Conservation (phyloP, 2,329 filamentous ascomycete species). For the Diaporthe velutina region DNA sequence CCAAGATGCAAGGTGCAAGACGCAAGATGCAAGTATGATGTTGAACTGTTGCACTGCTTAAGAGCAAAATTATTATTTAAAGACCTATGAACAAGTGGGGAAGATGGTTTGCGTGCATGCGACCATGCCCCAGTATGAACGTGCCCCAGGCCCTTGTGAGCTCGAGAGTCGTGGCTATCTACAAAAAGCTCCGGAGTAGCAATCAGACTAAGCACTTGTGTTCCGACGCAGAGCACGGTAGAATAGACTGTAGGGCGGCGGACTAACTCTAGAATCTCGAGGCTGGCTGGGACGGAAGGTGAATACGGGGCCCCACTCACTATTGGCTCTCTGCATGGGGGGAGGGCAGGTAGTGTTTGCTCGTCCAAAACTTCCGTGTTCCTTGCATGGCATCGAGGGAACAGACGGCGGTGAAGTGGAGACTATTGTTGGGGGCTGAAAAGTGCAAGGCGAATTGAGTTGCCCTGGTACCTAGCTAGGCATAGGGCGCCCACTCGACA, state of each 20-base stretch:
- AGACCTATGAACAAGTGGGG: neutral
- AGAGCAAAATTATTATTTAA: neutral
- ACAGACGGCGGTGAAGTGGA: constrained; percentile 26
- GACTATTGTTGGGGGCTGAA: constrained; percentile 27
- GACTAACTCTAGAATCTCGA: neutral
- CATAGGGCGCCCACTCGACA: constrained; percentile 12
- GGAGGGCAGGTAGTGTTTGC: neutral
- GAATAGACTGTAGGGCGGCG: neutral
- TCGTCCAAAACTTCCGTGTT: constrained; percentile 6
- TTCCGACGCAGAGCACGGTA: neutral
- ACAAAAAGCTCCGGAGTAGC: neutral
- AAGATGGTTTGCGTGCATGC: neutral
- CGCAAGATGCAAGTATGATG: constrained; percentile 11
- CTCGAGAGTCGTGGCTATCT: neutral
- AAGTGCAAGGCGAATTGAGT: neutral
- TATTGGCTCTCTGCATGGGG: constrained; percentile 20
- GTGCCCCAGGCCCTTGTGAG: neutral
- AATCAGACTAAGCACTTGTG: neutral
- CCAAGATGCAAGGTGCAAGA: constrained; percentile 1
- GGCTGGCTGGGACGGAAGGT: constrained; percentile 23
- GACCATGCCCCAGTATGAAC: neutral
- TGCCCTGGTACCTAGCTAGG: neutral
- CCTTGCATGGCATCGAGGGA: constrained; percentile 28
- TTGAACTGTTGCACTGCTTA: neutral
- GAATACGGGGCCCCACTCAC: constrained; percentile 28